Conservation (phyloP, 73 alveolate species). For the Paraurostyla sp. region DNA sequence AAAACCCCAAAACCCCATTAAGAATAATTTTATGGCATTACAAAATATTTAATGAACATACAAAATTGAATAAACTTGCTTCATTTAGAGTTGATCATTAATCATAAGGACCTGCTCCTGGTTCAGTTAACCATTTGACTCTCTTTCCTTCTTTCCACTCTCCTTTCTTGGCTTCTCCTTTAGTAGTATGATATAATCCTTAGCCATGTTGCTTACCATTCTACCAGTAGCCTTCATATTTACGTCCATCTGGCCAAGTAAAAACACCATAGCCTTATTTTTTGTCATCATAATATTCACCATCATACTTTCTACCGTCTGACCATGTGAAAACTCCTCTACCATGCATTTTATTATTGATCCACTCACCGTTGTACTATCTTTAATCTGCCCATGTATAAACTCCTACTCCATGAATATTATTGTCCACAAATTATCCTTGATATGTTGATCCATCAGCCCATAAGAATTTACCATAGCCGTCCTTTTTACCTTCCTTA, state of each 20-base stretch:
- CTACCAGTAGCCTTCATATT: slow-evolving; percentile 73
- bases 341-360: slow-evolving; percentile 82
- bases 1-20: too few species aligned
- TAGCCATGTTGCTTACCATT: slow-evolving; percentile 79
- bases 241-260: slow-evolving; percentile 72
- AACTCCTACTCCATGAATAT: slow-evolving; percentile 77
- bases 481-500: slow-evolving; percentile 77
- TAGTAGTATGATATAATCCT: slow-evolving; percentile 65
- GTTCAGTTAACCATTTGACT: slow-evolving; percentile 46
- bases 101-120: too few species aligned
- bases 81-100: too few species aligned
- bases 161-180: slow-evolving; percentile 72
- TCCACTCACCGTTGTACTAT: slow-evolving; percentile 79
- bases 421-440: slow-evolving; percentile 78
- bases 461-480: slow-evolving; percentile 79
- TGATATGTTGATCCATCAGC: slow-evolving; percentile 70
- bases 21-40: too few species aligned
- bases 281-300: slow-evolving; percentile 68
- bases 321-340: slow-evolving; percentile 76
- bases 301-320: slow-evolving; percentile 58
- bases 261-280: slow-evolving; percentile 66
- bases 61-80: too few species aligned
- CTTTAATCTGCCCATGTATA: slow-evolving; percentile 69
- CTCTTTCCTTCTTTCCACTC: slow-evolving; percentile 84
- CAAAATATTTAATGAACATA: too few species aligned